Evolutionary conservation across 192 early-diverging fungal genomes (phyloP).

Genomic region (Anaeromyces robustus): DNA sequence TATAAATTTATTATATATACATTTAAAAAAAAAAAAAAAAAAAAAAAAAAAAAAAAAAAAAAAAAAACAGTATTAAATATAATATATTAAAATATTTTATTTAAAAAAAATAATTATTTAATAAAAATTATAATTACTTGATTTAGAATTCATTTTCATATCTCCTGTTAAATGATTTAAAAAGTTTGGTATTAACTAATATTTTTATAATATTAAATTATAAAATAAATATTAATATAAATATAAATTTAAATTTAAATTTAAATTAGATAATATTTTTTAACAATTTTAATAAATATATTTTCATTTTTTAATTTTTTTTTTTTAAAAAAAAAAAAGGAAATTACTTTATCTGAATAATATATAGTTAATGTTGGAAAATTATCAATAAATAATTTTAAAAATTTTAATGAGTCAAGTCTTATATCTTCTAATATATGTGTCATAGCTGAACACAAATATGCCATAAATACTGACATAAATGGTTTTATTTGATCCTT

Average conservation of each 20-base stretch:
- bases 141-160: slow-evolving; percentile 24
- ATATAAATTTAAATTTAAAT: background rate
- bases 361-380: slow-evolving; percentile 43
- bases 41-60: no score
- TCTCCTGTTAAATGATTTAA: slow-evolving; percentile 34
- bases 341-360: slow-evolving; percentile 47
- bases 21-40: no score
- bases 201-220: no score
- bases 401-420: slow-evolving; percentile 59
- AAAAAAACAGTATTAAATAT: no score
- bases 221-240: background rate
- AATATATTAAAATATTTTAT: no score
- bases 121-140: slow-evolving; percentile 1
- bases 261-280: background rate
- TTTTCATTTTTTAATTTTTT: slow-evolving; percentile 19
- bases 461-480: slow-evolving; percentile 56
- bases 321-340: background rate
- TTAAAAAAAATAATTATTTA: background rate
- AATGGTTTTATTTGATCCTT: slow-evolving; percentile 58
- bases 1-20: no score
- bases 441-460: slow-evolving; percentile 73
- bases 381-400: slow-evolving; percentile 52
- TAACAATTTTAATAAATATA: slow-evolving; percentile 8
- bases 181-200: slow-evolving; percentile 46
- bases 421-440: slow-evolving; percentile 77